Base-by-base conservation (phyloP, 2,329 filamentous ascomycete species). In the Botrytis porri region DNA sequence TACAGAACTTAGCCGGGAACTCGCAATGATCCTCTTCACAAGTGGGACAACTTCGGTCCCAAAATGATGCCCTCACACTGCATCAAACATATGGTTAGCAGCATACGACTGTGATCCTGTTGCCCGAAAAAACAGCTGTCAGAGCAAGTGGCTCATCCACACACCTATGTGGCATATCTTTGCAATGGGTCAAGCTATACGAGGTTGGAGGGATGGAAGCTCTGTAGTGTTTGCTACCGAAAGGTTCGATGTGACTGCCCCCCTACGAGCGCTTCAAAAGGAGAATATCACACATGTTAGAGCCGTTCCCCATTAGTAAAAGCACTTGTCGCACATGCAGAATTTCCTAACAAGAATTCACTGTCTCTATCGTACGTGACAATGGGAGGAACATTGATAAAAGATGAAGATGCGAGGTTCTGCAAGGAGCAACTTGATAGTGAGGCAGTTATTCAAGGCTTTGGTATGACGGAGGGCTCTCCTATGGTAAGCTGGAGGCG, bases 201-300 rank as follows among this genome's bases (percentile, higher is more conserved):
- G 73, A 39, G 54, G 69, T 7, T 74, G 62, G 51, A 66, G 73
- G 63, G 71, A 74, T 60, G 69, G 73, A 32, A 54, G 73, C 37
- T 41, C 87, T 18, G 90, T 93, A 66, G 86, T 92, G 5, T 92
- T 92, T 76, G 90, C 90, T 0, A 83, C 86, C 1, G 90, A 92
- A 81, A 87, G 87, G 2, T 93, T 92, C 81, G 85, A 92, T 75
- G 85, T 90, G 0, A 83, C 9, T 7, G 48, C 48, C 48, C n/a
- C 25, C 48, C n/a, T 51, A n/a, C 10, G 48, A n/a, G 48, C 48
- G 25, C 48, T 51, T 16, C 48, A n/a, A 51, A 4, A 51, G 6
- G 48, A 51, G 25, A 51, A 51, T 51, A 51, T 51, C n/a, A 51
- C 48, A 51, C 48, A 51, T 51, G 12, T 51, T 51, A 25, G 48